phyloP scores from a whole-genome alignment of 1,139 yeast species.

The Pneumocystis oryctolagi region DNA sequence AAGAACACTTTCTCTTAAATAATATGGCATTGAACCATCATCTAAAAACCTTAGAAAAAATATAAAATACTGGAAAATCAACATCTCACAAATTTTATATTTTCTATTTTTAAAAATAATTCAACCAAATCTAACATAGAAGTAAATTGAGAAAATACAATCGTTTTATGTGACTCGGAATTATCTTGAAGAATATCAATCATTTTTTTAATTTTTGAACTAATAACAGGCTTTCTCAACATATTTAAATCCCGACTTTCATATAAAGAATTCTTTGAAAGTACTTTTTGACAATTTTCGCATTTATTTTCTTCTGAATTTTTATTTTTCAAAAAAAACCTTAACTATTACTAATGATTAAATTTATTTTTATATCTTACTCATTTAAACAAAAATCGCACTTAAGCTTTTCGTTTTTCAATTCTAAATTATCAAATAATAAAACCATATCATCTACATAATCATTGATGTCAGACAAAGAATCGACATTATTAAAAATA shows the following conservation, averaged over 20 bases:
- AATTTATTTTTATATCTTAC: conserved; percentile 5
- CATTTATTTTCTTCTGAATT: conserved; percentile 4
- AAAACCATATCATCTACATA: conserved; percentile 9
- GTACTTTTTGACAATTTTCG: not conserved
- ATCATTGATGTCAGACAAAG: conserved; percentile 1
- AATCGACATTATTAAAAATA: not conserved
- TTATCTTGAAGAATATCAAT: conserved; percentile 3
- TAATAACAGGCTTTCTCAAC: not conserved
- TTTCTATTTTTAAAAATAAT: conserved; percentile 36
- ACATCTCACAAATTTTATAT: conserved; percentile 37
- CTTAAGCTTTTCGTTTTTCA: conserved; percentile 4
- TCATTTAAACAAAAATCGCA: conserved; percentile 10
- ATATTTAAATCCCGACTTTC: not conserved
- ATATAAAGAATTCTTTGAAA: not conserved
- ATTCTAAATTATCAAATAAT: conserved; percentile 8
- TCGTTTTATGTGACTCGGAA: conserved; percentile 31
- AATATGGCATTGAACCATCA: conserved; percentile 14
- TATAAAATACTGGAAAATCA: not conserved
- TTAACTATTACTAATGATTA: conserved; percentile 7
- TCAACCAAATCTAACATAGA: conserved; percentile 57
- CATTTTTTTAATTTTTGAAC: conserved; percentile 7
- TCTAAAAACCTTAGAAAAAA: conserved; percentile 1
- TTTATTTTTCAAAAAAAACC: conserved; percentile 6
- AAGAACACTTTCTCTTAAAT: conserved; percentile 8
- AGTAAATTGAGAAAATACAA: conserved; percentile 78